Conservation (phyloP, 1,284 basidiomycete genomes). For the Malassezia japonica region DNA sequence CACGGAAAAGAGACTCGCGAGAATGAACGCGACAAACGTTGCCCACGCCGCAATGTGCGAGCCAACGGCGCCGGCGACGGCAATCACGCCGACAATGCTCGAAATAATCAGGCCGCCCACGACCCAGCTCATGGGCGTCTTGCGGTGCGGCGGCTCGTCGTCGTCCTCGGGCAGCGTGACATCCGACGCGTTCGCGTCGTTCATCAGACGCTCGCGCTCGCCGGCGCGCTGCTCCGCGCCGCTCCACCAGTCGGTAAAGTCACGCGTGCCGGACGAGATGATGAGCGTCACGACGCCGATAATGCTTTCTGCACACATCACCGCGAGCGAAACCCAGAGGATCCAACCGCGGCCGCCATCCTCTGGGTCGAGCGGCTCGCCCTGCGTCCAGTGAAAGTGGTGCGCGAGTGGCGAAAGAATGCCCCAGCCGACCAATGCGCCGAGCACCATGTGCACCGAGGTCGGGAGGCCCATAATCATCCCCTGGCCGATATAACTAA, state of each 20-base stretch:
- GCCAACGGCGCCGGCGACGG: conserved; percentile 81
- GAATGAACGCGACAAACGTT: conserved; percentile 68
- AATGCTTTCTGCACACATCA: conserved; percentile 81
- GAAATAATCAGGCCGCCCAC: conserved; percentile 60
- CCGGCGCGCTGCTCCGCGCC: neutral
- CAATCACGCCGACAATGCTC: conserved; percentile 61
- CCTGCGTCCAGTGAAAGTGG: conserved; percentile 43
- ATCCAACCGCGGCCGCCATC: conserved; percentile 36
- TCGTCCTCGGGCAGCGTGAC: conserved; percentile 30
- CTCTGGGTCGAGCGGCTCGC: conserved; percentile 24
- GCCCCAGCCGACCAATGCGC: conserved; percentile 92
- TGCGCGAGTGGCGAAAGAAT: conserved; percentile 78
- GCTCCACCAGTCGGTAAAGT: neutral
- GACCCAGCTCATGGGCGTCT: conserved; percentile 73
- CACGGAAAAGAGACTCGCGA: conserved; percentile 73
- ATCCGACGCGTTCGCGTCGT: conserved; percentile 28
- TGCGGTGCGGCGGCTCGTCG: conserved; percentile 66
- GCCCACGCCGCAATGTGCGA: conserved; percentile 87
- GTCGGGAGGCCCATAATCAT: conserved; percentile 98
- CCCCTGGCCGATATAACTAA: conserved; percentile 58
- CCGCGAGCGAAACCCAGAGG: conserved; percentile 83
- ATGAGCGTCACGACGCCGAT: conserved; percentile 49
- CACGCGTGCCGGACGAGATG: neutral
- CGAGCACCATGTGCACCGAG: conserved; percentile 83
- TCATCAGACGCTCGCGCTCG: neutral